Evolutionary conservation across 805 yeast genomes (phyloP).

Genomic region (Ogataea trehalophila): DNA sequence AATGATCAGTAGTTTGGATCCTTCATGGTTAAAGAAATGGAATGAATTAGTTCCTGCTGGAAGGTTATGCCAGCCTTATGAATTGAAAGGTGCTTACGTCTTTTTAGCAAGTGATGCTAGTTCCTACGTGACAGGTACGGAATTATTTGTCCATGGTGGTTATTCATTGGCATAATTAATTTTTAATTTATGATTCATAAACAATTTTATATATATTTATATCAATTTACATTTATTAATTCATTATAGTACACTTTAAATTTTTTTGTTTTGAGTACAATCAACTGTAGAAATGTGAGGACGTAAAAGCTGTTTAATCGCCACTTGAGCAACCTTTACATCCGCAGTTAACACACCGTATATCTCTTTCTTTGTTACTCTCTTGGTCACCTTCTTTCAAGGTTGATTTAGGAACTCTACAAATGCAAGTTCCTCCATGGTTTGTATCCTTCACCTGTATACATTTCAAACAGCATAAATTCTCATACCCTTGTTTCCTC

Average conservation of each 20-base stretch:
- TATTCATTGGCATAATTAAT: slow-evolving; percentile 32
- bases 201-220: too few relatives aligned
- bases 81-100: slow-evolving; percentile 47
- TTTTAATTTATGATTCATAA: not conserved
- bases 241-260: too few relatives aligned
- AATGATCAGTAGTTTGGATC: slow-evolving; percentile 29
- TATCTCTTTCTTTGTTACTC: slow-evolving; percentile 25
- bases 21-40: slow-evolving; percentile 26
- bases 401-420: slow-evolving; percentile 73
- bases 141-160: slow-evolving; percentile 48
- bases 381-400: slow-evolving; percentile 24
- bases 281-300: too few relatives aligned
- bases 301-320: slow-evolving; percentile 37
- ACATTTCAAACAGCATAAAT: slow-evolving; percentile 77
- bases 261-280: too few relatives aligned
- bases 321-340: slow-evolving; percentile 80
- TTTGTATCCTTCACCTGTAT: slow-evolving; percentile 58
- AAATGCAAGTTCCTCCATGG: slow-evolving; percentile 70
- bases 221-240: too few relatives aligned
- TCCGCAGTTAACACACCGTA: slow-evolving; percentile 76
- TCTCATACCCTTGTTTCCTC: slow-evolving; percentile 66
- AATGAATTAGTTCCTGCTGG: slow-evolving; percentile 39
- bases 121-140: slow-evolving; percentile 46
- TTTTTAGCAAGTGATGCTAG: slow-evolving; percentile 52
- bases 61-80: slow-evolving; percentile 44